Evolutionary conservation across 2,329 filamentous ascomycete genomes (phyloP), one percentile per base, ranked within the genome.

Genomic region (Magnaporthiopsis poae): DNA sequence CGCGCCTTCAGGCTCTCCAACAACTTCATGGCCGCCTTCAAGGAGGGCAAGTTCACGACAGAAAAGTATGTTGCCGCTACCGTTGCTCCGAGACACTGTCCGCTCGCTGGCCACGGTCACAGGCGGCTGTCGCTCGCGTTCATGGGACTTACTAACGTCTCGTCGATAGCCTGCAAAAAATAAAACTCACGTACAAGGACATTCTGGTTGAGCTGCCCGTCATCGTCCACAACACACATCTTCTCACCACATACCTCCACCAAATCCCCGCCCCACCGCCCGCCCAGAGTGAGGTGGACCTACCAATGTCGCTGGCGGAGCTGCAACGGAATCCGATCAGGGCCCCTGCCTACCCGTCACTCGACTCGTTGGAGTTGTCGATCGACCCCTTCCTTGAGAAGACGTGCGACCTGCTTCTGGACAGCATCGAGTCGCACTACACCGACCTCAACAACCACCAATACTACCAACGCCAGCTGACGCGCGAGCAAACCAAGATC

Each of bases 371-470:
- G 67, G 92, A 96, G 73, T 88, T 99, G 69, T 91, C 90, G 71
- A 96, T 98, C 78, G 95, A 99, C 77, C 95, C 95, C 39, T 96
- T 96, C 84, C 88, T 99, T 63, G 94, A 98, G 85, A 96, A 97
- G 86, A 96, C 94, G 65, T 96, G 92, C 81, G 94, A 99, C 76
- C 87, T 97, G 71, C 87, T 99, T 67, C 88, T 98, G 69, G 95
- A 99, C 76, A 92, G 90, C 82, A 96, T 99, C 77, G 95, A 99
- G 83, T 90, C 90, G 66, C 95, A 99, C 83, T 95, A 98, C 82
- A 96, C 93, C 68, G 95, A 99, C 80, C 90, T 96, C 77, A 98
- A 98, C 87, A 99, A 99, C 86, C 95, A 96, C 82, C 93, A 97
- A 79, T 87, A 86, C 85, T 97, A 97, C 83, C 92, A 97, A 81